Percentiles rank a stretch among this genome's conserved stretches.
phyloP scores from a whole-genome alignment of 2,329 filamentous ascomycete species.

The Pleoardoris graminearum region DNA sequence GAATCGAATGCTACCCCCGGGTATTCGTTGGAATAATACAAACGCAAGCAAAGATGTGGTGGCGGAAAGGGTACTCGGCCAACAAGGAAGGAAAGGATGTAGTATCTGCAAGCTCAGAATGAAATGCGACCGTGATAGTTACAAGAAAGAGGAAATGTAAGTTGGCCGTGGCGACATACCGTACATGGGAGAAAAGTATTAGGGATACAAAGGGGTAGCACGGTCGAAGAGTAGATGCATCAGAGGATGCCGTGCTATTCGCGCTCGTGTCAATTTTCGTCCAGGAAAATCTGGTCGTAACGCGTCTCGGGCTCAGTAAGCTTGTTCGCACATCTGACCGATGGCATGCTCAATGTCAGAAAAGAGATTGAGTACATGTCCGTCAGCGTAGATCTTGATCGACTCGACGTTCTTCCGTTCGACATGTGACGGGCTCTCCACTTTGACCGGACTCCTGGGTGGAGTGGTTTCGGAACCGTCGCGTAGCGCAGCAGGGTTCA shows the following conservation, averaged over 20 bases:
- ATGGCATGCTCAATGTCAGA: constrained; percentile 49
- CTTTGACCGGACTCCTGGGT: constrained; percentile 45
- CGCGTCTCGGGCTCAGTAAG: constrained; percentile 32
- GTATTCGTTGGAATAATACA: constrained; percentile 8
- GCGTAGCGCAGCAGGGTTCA: constrained; percentile 33
- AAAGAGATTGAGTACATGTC: constrained; percentile 47
- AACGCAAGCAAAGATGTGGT: constrained; percentile 1
- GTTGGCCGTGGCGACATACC: background rate
- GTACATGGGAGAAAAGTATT: background rate
- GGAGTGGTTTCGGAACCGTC: constrained; percentile 43
- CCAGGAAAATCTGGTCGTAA: constrained; percentile 12
- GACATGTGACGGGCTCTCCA: constrained; percentile 37
- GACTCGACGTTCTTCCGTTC: constrained; percentile 47
- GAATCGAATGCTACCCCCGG: constrained; percentile 2
- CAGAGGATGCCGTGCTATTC: constrained; percentile 15
- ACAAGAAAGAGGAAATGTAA: background rate
- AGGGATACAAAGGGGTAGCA: background rate
- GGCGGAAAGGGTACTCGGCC: background rate
- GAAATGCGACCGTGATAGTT: background rate
- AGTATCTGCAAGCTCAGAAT: background rate
- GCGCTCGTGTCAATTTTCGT: constrained; percentile 14
- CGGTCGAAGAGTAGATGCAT: background rate
- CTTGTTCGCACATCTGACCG: constrained; percentile 48
- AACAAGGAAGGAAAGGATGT: background rate
- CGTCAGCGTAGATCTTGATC: constrained; percentile 50